These are phyloP conservation scores for Phlyctochytrium planicorne DNA, from an alignment of 192 early-diverging fungal genomes.

Conservation along the genomic window DNA sequence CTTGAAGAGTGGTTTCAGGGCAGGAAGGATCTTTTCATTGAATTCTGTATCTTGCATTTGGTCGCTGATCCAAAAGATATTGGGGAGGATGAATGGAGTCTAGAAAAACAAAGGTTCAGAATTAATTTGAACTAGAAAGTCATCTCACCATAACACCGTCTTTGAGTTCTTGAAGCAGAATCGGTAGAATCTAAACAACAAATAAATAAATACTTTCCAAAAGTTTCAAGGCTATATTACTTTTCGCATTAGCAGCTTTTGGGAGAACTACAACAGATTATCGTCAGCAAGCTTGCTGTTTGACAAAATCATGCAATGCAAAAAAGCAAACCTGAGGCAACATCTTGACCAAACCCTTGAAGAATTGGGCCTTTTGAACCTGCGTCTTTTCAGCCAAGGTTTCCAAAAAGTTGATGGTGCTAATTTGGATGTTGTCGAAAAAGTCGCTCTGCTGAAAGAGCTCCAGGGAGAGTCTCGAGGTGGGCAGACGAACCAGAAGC, in stretches of 20 bases:
- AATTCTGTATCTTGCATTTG: slow-evolving; percentile 63
- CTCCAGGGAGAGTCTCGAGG: slow-evolving; percentile 53
- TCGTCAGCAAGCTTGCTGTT: too few relatives aligned
- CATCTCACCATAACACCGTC: slow-evolving; percentile 52
- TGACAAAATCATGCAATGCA: too few relatives aligned
- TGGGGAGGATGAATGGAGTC: slow-evolving; percentile 72
- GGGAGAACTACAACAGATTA: too few relatives aligned
- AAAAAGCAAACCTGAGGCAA: too few relatives aligned
- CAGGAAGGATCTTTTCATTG: slow-evolving; percentile 55
- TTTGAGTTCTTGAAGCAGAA: slow-evolving; percentile 69
- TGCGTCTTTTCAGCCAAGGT: slow-evolving; percentile 73
- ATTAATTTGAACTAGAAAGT: too few relatives aligned
- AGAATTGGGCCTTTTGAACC: slow-evolving; percentile 76
- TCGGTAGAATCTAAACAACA: slow-evolving; percentile 61
- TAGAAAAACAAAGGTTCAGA: slow-evolving; percentile 25
- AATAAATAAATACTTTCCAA: too few relatives aligned
- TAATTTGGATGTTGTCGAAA: slow-evolving; percentile 79
- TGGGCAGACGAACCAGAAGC: slow-evolving; percentile 48
- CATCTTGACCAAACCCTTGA: slow-evolving; percentile 71
- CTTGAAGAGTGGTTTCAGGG: slow-evolving; percentile 61
- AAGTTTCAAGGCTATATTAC: slow-evolving; percentile 13
- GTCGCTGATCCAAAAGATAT: slow-evolving; percentile 70
- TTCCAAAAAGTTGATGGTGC: slow-evolving; percentile 78
- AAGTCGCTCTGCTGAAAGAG: slow-evolving; percentile 69
- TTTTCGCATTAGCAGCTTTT: too few relatives aligned